Percentiles rank a stretch among this genome's conserved stretches.
These are phyloP conservation scores for Herpetomonas samuelpessoai DNA, from an alignment of 208 protist genomes.

Conservation along the genomic window DNA sequence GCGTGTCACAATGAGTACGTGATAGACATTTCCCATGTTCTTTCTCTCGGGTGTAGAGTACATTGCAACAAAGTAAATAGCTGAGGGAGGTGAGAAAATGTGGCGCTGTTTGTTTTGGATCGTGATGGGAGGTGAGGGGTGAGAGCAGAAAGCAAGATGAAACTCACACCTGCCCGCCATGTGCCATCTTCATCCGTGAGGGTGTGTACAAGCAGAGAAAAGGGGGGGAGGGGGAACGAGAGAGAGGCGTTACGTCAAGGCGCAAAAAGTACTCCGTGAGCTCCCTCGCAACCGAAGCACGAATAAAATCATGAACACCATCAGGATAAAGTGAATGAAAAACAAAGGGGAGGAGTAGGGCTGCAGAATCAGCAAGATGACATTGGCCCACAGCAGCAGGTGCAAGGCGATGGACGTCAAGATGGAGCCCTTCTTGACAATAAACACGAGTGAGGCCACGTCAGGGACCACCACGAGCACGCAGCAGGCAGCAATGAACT, in stretches of 20 bases:
- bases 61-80: no score
- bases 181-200: no score
- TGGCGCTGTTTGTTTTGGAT: no score
- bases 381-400: slow-evolving; percentile 51
- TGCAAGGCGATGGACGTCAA: slow-evolving; percentile 53
- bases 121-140: no score
- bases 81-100: no score
- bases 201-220: slow-evolving; percentile 9
- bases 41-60: no score
- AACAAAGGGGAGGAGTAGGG: slow-evolving; percentile 57
- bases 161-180: no score
- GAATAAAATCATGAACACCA: slow-evolving; percentile 51
- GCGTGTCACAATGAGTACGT: no score
- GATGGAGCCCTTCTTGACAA: slow-evolving; percentile 47
- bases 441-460: slow-evolving; percentile 33
- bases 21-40: no score
- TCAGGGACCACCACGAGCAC: slow-evolving; percentile 47
- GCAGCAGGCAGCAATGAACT: slow-evolving; percentile 36
- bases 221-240: neutral
- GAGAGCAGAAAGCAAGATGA: no score
- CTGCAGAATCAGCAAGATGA: slow-evolving; percentile 53
- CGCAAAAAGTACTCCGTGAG: slow-evolving; percentile 43
- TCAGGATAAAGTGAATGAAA: slow-evolving; percentile 56
- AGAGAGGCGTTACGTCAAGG: slow-evolving; percentile 25
- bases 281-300: slow-evolving; percentile 53